Conservation (phyloP, 2,329 filamentous ascomycete species). For the Neobulgaria alba region DNA sequence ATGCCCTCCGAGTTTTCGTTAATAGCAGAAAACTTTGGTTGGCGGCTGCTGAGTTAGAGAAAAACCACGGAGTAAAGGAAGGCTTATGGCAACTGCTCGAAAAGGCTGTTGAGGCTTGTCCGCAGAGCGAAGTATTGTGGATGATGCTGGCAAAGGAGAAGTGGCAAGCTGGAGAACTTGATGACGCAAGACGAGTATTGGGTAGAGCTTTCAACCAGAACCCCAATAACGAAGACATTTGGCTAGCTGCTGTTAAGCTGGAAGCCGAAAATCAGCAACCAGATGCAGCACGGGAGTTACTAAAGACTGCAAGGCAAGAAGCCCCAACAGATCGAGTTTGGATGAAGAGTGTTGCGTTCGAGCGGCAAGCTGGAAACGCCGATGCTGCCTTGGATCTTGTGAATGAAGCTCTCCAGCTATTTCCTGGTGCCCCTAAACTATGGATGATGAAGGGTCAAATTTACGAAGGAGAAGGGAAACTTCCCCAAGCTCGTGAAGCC, state of each 20-base stretch:
- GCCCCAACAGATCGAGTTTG: conserved; percentile 94
- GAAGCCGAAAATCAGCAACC: conserved; percentile 83
- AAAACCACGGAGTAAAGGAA: conserved; percentile 78
- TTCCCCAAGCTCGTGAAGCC: conserved; percentile 79
- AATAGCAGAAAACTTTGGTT: conserved; percentile 85
- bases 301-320: conserved; percentile 75
- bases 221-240: conserved; percentile 95
- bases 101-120: conserved; percentile 89
- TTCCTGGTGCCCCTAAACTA: conserved; percentile 77
- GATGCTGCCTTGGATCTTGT: conserved; percentile 81
- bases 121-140: conserved; percentile 86
- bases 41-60: conserved; percentile 83
- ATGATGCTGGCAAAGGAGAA: conserved; percentile 94
- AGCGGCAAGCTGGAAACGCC: conserved; percentile 71
- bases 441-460: conserved; percentile 99
- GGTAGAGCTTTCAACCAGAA: conserved; percentile 90
- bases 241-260: conserved; percentile 91
- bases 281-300: conserved; percentile 71
- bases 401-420: conserved; percentile 77
- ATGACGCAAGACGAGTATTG: conserved; percentile 78
- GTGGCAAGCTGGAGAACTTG: conserved; percentile 79
- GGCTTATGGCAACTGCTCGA: conserved; percentile 78
- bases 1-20: conserved; percentile 80
- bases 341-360: conserved; percentile 93
- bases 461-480: conserved; percentile 74